Conservation (phyloP, 2,329 filamentous ascomycete genomes). For the Aspergillus terreus region DNA sequence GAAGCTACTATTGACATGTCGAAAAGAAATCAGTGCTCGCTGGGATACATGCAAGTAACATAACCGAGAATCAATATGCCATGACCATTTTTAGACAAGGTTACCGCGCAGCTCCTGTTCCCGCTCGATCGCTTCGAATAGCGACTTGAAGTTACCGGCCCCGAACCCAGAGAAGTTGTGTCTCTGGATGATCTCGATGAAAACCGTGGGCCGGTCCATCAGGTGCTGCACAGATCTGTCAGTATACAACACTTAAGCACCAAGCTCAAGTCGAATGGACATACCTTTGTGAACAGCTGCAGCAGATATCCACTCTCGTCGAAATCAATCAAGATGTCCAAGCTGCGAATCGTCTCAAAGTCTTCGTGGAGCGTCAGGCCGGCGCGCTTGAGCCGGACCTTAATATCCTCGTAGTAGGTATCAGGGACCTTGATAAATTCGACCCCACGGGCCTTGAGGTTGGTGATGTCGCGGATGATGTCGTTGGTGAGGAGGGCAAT, state of each 20-base stretch:
- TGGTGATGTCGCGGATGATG: slow-evolving; percentile 73
- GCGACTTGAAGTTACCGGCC: slow-evolving; percentile 89
- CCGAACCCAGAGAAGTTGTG: slow-evolving; percentile 90
- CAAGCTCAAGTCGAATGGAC: neutral
- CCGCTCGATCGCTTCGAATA: slow-evolving; percentile 93
- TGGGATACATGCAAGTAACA: neutral
- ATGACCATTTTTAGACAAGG: slow-evolving; percentile 42
- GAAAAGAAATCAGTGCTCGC: neutral
- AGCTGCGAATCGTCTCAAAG: slow-evolving; percentile 68
- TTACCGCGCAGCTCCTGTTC: slow-evolving; percentile 87
- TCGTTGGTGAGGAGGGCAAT: slow-evolving; percentile 80
- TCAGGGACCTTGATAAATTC: slow-evolving; percentile 87
- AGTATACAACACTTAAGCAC: neutral
- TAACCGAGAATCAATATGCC: neutral
- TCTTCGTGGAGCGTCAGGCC: slow-evolving; percentile 67
- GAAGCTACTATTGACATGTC: neutral
- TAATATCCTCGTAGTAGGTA: slow-evolving; percentile 82
- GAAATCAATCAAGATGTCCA: slow-evolving; percentile 93
- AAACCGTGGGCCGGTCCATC: slow-evolving; percentile 92
- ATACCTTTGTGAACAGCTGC: slow-evolving; percentile 67
- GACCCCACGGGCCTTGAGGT: slow-evolving; percentile 79
- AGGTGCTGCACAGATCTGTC: slow-evolving; percentile 55
- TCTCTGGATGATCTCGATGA: slow-evolving; percentile 93
- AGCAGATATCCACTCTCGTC: slow-evolving; percentile 84
- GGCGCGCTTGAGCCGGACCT: slow-evolving; percentile 63